phyloP scores from a whole-genome alignment of 2,329 filamentous ascomycete species.

The Fusarium goolgardi region DNA sequence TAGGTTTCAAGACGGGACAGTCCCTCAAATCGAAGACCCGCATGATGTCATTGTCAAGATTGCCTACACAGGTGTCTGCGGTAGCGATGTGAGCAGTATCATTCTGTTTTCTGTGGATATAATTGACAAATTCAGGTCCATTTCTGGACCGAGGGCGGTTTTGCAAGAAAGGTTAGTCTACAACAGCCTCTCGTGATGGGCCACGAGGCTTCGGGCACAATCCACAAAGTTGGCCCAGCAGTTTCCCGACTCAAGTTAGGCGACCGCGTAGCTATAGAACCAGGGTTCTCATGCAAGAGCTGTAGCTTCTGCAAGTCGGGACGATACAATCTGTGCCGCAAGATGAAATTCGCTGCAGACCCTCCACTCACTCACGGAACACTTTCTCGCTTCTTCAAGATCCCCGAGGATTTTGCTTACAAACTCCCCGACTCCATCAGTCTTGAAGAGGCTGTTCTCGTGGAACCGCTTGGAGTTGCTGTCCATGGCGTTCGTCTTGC shows the following conservation, averaged over 20 bases:
- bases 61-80: slow-evolving; percentile 46
- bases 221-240: slow-evolving; percentile 74
- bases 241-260: slow-evolving; percentile 74
- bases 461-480: slow-evolving; percentile 87
- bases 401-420: slow-evolving; percentile 92
- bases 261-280: slow-evolving; percentile 91
- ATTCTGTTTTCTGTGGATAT: neutral
- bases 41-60: slow-evolving; percentile 44
- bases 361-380: slow-evolving; percentile 88
- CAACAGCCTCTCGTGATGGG: slow-evolving; percentile 82
- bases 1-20: slow-evolving; percentile 35
- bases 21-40: slow-evolving; percentile 42
- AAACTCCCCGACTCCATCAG: slow-evolving; percentile 81
- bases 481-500: slow-evolving; percentile 86
- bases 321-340: slow-evolving; percentile 86
- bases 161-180: slow-evolving; percentile 80
- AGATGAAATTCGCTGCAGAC: slow-evolving; percentile 92
- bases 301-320: slow-evolving; percentile 83
- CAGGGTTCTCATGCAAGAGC: slow-evolving; percentile 84
- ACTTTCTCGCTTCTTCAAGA: slow-evolving; percentile 82
- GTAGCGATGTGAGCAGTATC: slow-evolving; percentile 40
- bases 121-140: slow-evolving; percentile 66
- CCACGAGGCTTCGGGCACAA: slow-evolving; percentile 76
- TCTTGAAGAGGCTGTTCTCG: slow-evolving; percentile 85
- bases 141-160: slow-evolving; percentile 87